Evolutionary conservation across 2,329 filamentous ascomycete genomes (phyloP).

Genomic region (Cytospora schulzeri): DNA sequence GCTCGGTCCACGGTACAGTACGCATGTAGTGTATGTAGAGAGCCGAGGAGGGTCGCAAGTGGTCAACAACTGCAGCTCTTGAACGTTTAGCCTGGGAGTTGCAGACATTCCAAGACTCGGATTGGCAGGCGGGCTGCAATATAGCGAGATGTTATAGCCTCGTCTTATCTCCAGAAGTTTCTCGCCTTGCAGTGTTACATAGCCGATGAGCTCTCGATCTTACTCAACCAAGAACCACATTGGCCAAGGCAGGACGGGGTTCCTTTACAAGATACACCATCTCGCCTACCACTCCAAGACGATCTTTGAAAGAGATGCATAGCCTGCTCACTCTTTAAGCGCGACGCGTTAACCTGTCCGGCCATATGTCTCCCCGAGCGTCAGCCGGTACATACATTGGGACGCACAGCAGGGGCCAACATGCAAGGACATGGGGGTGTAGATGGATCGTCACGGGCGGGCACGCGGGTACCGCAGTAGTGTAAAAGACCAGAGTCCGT

Average conservation of each 20-base stretch:
- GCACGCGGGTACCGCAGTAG: background rate
- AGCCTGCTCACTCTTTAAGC: background rate
- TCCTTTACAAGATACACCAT: background rate
- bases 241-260: background rate
- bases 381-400: background rate
- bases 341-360: background rate
- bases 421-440: slow-evolving; percentile 1
- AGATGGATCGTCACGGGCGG: background rate
- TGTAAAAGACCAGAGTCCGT: background rate
- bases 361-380: background rate
- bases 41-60: background rate
- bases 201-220: background rate
- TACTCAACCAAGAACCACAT: slow-evolving; percentile 11
- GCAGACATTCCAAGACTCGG: background rate
- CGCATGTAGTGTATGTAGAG: background rate
- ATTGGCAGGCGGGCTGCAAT: slow-evolving; percentile 13
- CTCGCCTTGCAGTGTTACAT: background rate
- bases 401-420: background rate
- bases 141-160: slow-evolving; percentile 6
- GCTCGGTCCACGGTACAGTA: slow-evolving; percentile 1
- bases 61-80: slow-evolving; percentile 2
- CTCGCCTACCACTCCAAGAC: background rate
- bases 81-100: background rate
- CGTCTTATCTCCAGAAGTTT: slow-evolving; percentile 3
- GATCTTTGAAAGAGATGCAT: background rate